Conservation (phyloP, 1,284 basidiomycete species). For the Cryptococcus sp. region DNA sequence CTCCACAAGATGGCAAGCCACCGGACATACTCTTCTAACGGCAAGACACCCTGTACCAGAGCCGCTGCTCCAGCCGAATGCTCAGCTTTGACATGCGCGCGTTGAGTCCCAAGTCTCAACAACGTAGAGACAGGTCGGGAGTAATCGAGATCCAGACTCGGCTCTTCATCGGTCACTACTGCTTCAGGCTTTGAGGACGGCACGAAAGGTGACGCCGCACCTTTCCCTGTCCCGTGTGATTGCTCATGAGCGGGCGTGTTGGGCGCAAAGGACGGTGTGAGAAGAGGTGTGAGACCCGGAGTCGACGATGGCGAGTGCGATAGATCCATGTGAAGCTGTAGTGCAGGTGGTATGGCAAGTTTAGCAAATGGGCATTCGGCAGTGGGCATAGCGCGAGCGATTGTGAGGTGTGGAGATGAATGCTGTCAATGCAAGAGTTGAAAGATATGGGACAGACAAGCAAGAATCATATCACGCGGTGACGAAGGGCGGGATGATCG, state of each 20-base stretch:
- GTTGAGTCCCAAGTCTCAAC: constrained; percentile 62
- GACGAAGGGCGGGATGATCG: constrained; percentile 2
- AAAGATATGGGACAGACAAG: no score
- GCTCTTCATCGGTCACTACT: not conserved
- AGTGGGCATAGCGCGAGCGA: not conserved
- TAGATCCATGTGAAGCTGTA: constrained; percentile 9
- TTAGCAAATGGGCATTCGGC: constrained; percentile 16
- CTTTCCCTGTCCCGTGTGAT: not conserved
- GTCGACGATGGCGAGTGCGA: constrained; percentile 5
- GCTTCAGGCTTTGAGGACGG: not conserved
- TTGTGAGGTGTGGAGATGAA: not conserved
- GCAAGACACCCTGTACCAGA: constrained; percentile 64
- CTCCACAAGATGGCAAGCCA: constrained; percentile 76
- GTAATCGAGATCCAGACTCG: constrained; percentile 40
- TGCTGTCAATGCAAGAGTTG: not conserved
- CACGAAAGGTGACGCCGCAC: constrained; percentile 1
- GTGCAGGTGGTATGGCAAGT: constrained; percentile 3
- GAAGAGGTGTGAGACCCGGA: constrained; percentile 5
- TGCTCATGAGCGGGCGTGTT: constrained; percentile 18
- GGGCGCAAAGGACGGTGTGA: constrained; percentile 27
- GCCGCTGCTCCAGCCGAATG: constrained; percentile 63
- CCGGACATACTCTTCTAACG: constrained; percentile 66
- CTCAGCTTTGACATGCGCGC: constrained; percentile 65
- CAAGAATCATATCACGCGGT: not conserved
- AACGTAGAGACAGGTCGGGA: constrained; percentile 50